Evolutionary conservation across 2,329 filamentous ascomycete species (phyloP).

Genomic region (Penicillium sp.): DNA sequence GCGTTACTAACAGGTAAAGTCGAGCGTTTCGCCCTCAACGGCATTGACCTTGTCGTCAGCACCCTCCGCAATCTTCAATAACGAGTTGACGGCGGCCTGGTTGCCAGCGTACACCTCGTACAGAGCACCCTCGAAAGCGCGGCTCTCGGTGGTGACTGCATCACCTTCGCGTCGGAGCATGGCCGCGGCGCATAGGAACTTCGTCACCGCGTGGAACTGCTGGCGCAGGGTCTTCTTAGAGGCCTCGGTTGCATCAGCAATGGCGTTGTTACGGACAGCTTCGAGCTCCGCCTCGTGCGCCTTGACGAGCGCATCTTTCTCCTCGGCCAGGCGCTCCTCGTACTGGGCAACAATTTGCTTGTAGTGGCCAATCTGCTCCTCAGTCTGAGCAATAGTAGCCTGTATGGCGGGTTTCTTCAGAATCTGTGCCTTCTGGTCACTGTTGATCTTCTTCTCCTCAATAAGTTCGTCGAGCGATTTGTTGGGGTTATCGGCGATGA

Average conservation of each 20-base stretch:
- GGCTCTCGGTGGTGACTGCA: constrained; percentile 55
- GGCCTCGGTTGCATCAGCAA: constrained; percentile 48
- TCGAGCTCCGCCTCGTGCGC: constrained; percentile 56
- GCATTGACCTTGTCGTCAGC: constrained; percentile 55
- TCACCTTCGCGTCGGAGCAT: constrained; percentile 58
- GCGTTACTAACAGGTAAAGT: constrained; percentile 54
- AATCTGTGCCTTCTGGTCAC: constrained; percentile 60
- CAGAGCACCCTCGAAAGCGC: constrained; percentile 61
- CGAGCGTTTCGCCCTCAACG: constrained; percentile 53
- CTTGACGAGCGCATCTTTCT: constrained; percentile 55
- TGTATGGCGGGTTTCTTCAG: constrained; percentile 61
- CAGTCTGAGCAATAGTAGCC: constrained; percentile 53
- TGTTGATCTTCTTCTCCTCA: constrained; percentile 60
- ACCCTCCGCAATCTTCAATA: constrained; percentile 59
- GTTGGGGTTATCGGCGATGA: constrained; percentile 58
- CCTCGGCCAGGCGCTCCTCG: constrained; percentile 52
- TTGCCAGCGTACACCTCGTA: constrained; percentile 62
- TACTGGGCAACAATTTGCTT: constrained; percentile 58
- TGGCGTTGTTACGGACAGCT: constrained; percentile 49
- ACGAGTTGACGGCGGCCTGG: constrained; percentile 55
- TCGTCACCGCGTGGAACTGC: constrained; percentile 56
- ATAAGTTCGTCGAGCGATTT: constrained; percentile 62
- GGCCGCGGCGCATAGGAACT: constrained; percentile 61
- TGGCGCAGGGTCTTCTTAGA: constrained; percentile 50
- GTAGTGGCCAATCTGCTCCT: constrained; percentile 60